These are phyloP conservation scores for Starmerella tilneyi DNA, from an alignment of 805 yeast species.

Conservation along the genomic window DNA sequence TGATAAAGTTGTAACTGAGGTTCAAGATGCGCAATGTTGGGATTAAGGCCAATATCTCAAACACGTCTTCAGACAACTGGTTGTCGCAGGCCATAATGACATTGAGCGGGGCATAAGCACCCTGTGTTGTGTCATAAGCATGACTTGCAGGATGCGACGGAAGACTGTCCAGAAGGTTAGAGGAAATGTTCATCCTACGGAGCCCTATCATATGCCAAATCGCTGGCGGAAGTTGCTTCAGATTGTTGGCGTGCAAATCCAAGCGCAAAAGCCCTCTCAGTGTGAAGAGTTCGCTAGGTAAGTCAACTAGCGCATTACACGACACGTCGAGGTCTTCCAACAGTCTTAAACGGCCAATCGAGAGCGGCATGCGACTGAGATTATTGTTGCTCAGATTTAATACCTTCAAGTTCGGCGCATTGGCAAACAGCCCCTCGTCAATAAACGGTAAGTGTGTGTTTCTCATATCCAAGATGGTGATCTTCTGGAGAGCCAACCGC, in stretches of 20 bases:
- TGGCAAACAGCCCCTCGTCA: conserved; percentile 51
- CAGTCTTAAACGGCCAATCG: conserved; percentile 48
- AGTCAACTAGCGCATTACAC: conserved; percentile 58
- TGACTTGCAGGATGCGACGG: conserved; percentile 9
- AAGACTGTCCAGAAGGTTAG: conserved; percentile 22
- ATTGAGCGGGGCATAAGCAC: conserved; percentile 4
- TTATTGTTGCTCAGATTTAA: conserved; percentile 73
- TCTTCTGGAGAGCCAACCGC: background rate
- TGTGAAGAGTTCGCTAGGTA: conserved; percentile 58
- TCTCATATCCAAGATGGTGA: conserved; percentile 52
- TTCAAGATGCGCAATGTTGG: conserved; percentile 53
- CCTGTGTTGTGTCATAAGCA: background rate
- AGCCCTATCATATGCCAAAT: conserved; percentile 47
- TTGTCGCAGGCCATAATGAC: conserved; percentile 67
- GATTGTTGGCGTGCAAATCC: conserved; percentile 77
- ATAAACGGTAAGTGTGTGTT: conserved; percentile 74
- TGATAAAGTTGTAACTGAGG: conserved; percentile 70
- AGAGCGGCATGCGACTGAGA: conserved; percentile 62
- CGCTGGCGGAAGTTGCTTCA: conserved; percentile 56
- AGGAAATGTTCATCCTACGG: conserved; percentile 26
- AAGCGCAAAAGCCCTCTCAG: conserved; percentile 51
- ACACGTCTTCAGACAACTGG: conserved; percentile 64
- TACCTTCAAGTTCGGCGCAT: conserved; percentile 57
- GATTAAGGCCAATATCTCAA: conserved; percentile 55
- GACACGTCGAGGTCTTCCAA: conserved; percentile 59